These are phyloP conservation scores for Truncatella angustata DNA, from an alignment of 2,329 filamentous ascomycete genomes.

Conservation along the genomic window DNA sequence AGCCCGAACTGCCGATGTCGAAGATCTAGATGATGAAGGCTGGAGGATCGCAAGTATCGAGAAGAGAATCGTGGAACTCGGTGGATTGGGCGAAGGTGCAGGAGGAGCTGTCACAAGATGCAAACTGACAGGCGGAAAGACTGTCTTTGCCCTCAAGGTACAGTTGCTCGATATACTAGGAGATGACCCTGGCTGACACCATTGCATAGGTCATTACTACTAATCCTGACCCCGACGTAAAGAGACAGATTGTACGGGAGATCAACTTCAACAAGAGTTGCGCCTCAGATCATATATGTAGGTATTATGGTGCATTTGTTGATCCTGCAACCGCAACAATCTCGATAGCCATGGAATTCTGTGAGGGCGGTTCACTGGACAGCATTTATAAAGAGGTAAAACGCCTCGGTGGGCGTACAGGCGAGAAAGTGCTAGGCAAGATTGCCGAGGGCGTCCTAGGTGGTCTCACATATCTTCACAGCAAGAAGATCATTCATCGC, in stretches of 20 bases:
- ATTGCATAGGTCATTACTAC: conserved; percentile 88
- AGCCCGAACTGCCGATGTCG: conserved; percentile 81
- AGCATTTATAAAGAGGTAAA: conserved; percentile 98
- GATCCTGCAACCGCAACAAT: conserved; percentile 96
- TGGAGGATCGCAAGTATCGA: conserved; percentile 93
- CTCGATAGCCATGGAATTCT: conserved; percentile 98
- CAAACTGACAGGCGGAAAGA: conserved; percentile 86
- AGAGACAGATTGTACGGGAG: conserved; percentile 96
- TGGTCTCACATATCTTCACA: conserved; percentile 91
- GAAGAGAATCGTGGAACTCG: conserved; percentile 82
- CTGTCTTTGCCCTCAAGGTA: conserved; percentile 94
- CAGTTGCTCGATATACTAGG: conserved; percentile 18
- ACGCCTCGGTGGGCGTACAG: conserved; percentile 88
- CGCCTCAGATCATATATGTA: conserved; percentile 92
- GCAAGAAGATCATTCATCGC: conserved; percentile 95
- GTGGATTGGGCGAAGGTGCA: conserved; percentile 88
- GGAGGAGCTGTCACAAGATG: conserved; percentile 93
- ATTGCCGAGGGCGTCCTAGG: conserved; percentile 93
- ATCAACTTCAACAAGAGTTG: conserved; percentile 98
- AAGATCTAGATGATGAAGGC: conserved; percentile 90
- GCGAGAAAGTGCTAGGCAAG: conserved; percentile 96
- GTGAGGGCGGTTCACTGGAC: conserved; percentile 92
- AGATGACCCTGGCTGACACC: not conserved
- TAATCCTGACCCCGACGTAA: conserved; percentile 95
- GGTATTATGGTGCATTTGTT: conserved; percentile 96